Evolutionary conservation across 805 yeast genomes (phyloP).

Genomic region (Clavispora asparagi): DNA sequence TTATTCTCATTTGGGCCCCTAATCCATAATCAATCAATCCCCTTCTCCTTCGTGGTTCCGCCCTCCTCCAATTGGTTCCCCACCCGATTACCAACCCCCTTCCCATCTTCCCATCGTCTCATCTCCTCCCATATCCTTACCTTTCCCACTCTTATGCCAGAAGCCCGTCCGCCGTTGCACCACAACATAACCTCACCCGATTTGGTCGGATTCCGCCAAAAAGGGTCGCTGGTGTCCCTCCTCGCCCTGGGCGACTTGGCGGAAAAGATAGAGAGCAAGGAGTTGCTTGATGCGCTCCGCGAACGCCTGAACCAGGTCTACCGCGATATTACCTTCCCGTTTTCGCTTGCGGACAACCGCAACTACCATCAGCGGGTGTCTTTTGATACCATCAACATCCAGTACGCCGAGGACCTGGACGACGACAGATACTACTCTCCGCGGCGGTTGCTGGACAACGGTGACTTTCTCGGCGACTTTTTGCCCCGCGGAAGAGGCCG

Average conservation of each 20-base stretch:
- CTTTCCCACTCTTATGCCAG: too few species aligned
- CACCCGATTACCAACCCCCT: too few species aligned
- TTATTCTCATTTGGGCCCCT: too few species aligned
- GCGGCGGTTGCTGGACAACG: conserved; percentile 9
- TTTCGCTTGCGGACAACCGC: conserved; percentile 1
- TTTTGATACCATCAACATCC: conserved; percentile 48
- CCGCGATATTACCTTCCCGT: conserved; percentile 5
- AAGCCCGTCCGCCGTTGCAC: conserved; percentile 5
- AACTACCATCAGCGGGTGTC: conserved; percentile 38
- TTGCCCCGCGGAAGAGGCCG: conserved; percentile 12
- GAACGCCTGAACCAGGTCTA: conserved; percentile 12
- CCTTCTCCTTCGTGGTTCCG: too few species aligned
- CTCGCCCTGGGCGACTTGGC: neutral
- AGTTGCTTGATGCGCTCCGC: conserved; percentile 6
- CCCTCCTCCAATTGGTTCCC: too few species aligned
- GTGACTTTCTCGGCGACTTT: conserved; percentile 1
- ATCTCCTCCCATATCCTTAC: too few species aligned
- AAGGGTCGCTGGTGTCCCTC: neutral
- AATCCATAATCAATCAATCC: too few species aligned
- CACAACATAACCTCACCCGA: conserved; percentile 13
- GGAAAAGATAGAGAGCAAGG: conserved; percentile 1
- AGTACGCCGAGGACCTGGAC: conserved; percentile 21
- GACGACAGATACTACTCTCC: conserved; percentile 7
- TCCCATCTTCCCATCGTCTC: too few species aligned
- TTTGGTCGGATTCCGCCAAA: conserved; percentile 5